Evolutionary conservation across 2,329 filamentous ascomycete species (phyloP).

Genomic region (Dothiorella sarmentorum): DNA sequence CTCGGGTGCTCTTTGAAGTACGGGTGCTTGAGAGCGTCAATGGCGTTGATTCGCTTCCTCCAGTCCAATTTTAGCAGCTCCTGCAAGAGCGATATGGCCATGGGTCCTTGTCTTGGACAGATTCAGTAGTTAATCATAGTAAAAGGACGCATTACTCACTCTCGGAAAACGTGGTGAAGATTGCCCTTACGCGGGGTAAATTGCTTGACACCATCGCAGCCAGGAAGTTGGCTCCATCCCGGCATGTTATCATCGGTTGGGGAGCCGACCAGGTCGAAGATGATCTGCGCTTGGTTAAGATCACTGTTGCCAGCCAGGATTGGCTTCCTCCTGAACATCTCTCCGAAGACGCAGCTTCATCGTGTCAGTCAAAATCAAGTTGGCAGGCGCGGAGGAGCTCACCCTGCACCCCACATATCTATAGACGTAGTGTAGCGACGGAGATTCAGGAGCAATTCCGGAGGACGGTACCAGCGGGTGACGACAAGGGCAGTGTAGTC

Average conservation of each 20-base stretch:
- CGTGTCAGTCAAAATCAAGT: constrained; percentile 23
- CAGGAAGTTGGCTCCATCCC: constrained; percentile 78
- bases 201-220: constrained; percentile 68
- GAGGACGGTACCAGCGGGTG: constrained; percentile 93
- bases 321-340: constrained; percentile 93
- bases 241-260: constrained; percentile 92
- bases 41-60: constrained; percentile 83
- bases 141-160: constrained; percentile 66
- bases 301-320: constrained; percentile 90
- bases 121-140: constrained; percentile 51
- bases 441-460: constrained; percentile 83
- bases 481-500: constrained; percentile 98
- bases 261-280: constrained; percentile 87
- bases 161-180: constrained; percentile 69
- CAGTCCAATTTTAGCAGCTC: constrained; percentile 88
- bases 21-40: constrained; percentile 86
- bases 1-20: constrained; percentile 81
- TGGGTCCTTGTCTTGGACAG: constrained; percentile 57
- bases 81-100: constrained; percentile 73
- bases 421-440: constrained; percentile 95
- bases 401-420: constrained; percentile 98
- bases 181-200: constrained; percentile 62
- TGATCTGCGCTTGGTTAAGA: constrained; percentile 82
- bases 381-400: constrained; percentile 35
- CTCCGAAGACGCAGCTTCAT: constrained; percentile 87